Conservation (phyloP, 192 early-diverging fungal genomes). For the Phlyctochytrium arcticum region DNA sequence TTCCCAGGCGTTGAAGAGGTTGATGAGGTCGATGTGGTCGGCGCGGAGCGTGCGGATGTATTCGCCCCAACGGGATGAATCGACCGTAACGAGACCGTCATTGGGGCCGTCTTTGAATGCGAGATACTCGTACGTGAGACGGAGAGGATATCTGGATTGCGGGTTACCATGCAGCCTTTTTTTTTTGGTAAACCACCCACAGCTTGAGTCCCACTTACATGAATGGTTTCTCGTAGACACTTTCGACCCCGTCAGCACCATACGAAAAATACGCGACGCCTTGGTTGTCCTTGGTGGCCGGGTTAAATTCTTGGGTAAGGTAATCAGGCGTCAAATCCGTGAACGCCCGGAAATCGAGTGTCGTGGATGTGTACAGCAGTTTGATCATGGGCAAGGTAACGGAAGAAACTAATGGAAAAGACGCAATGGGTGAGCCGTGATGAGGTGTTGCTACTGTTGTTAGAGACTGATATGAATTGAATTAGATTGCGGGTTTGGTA, state of each 20-base stretch:
- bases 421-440: conserved; percentile 48
- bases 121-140: conserved; percentile 72
- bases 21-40: conserved; percentile 78
- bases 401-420: conserved; percentile 14
- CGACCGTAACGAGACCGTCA: conserved; percentile 78
- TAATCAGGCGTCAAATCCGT: conserved; percentile 75
- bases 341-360: conserved; percentile 78
- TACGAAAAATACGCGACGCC: conserved; percentile 70
- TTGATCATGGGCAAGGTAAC: not conserved
- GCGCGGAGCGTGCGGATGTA: conserved; percentile 72
- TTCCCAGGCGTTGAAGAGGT: conserved; percentile 16
- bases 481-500: conserved; percentile 12
- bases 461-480: conserved; percentile 53
- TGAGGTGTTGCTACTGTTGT: conserved; percentile 86
- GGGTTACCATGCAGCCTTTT: no score
- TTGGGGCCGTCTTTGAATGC: conserved; percentile 70
- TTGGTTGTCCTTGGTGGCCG: conserved; percentile 69
- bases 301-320: conserved; percentile 75
- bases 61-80: conserved; percentile 74
- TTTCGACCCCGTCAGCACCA: conserved; percentile 58
- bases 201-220: no score
- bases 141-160: conserved; percentile 69
- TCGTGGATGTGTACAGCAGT: conserved; percentile 36
- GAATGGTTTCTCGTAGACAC: conserved; percentile 17
- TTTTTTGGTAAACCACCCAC: no score